These are phyloP conservation scores for Fusarium bactridioides DNA, from an alignment of 2,329 filamentous ascomycete genomes.

Conservation along the genomic window DNA sequence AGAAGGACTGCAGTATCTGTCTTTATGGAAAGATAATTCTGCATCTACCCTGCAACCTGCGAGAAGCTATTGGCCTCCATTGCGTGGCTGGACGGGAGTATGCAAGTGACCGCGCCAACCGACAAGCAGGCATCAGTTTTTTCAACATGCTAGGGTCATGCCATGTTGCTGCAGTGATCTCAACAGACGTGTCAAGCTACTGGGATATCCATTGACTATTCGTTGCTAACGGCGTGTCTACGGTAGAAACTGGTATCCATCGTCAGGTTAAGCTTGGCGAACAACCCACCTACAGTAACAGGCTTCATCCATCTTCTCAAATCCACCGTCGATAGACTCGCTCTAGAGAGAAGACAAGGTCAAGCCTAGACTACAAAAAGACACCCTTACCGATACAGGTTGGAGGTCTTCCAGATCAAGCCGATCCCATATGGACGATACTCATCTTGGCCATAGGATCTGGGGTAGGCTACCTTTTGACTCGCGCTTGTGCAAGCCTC, in stretches of 20 bases:
- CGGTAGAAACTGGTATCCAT: slow-evolving; percentile 20
- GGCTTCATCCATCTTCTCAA: slow-evolving; percentile 14
- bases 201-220: slow-evolving; percentile 17
- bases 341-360: slow-evolving; percentile 4
- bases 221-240: slow-evolving; percentile 18
- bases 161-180: slow-evolving; percentile 37
- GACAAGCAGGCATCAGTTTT: slow-evolving; percentile 9
- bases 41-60: slow-evolving; percentile 22
- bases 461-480: slow-evolving; percentile 26
- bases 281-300: slow-evolving; percentile 8
- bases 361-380: slow-evolving; percentile 22
- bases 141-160: slow-evolving; percentile 24
- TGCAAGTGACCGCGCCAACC: slow-evolving; percentile 30
- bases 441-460: slow-evolving; percentile 17
- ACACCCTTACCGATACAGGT: slow-evolving; percentile 5
- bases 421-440: neutral
- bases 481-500: slow-evolving; percentile 22
- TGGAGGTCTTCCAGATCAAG: slow-evolving; percentile 23
- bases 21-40: slow-evolving; percentile 17
- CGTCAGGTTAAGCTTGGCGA: slow-evolving; percentile 25
- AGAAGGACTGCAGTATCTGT: neutral
- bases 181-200: slow-evolving; percentile 18
- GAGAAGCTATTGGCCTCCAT: slow-evolving; percentile 25
- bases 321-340: slow-evolving; percentile 18
- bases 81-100: slow-evolving; percentile 11